Percentiles rank a stretch among this genome's conserved stretches.
Conservation (phyloP, 441 rosid species). For the Pelargonium fulgidum region DNA sequence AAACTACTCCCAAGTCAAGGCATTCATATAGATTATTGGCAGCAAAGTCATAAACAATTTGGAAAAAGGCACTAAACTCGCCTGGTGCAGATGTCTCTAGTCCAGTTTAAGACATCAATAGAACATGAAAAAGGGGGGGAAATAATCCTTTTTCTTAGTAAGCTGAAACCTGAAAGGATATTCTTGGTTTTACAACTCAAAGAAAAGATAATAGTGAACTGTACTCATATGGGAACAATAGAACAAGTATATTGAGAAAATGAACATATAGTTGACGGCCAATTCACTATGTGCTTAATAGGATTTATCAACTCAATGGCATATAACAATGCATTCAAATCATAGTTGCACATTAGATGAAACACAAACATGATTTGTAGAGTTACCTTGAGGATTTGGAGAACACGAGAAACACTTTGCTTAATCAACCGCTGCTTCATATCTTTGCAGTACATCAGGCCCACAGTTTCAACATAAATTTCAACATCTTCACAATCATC, state of each 20-base stretch:
- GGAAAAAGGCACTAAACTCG: too few species aligned
- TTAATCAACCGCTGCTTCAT: constrained; percentile 87
- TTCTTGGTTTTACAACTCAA: background rate
- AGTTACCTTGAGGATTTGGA: constrained; percentile 81
- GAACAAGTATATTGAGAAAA: too few species aligned
- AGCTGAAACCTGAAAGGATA: too few species aligned
- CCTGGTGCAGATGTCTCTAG: too few species aligned
- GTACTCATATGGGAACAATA: background rate
- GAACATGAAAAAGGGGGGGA: too few species aligned
- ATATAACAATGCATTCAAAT: constrained; percentile 1
- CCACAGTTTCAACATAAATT: constrained; percentile 83
- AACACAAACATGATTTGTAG: constrained; percentile 6
- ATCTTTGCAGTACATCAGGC: constrained; percentile 88
- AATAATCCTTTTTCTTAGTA: too few species aligned
- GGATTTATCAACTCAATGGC: background rate
- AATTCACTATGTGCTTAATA: background rate
- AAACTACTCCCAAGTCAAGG: too few species aligned
- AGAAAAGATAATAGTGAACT: background rate
- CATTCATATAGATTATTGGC: too few species aligned
- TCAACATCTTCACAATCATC: constrained; percentile 83
- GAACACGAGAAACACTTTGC: constrained; percentile 82
- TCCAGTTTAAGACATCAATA: too few species aligned
- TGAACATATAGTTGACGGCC: too few species aligned
- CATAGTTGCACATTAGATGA: constrained; percentile 6
- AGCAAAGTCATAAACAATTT: too few species aligned